Conservation (phyloP, 129 eudicot genomes). For the Saposhnikovia divaricata region DNA sequence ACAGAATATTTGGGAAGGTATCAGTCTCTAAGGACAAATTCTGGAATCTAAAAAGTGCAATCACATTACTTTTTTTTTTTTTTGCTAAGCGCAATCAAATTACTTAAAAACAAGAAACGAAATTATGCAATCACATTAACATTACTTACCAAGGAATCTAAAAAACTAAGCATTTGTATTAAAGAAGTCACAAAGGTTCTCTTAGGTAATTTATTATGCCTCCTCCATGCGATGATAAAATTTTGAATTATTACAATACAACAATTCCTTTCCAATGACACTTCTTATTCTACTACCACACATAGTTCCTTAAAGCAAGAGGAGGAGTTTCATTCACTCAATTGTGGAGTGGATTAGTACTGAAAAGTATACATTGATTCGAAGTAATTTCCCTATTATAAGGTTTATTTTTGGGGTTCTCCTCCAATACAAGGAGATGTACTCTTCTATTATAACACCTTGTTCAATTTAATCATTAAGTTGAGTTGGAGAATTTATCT, state of each 20-base stretch:
- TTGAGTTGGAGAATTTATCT: background rate
- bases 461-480: background rate
- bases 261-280: background rate
- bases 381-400: background rate
- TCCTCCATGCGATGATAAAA: background rate
- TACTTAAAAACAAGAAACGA: background rate
- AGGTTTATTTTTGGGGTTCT: background rate
- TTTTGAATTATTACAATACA: background rate
- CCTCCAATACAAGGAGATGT: background rate
- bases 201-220: background rate
- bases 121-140: background rate
- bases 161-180: background rate
- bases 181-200: conserved; percentile 1
- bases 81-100: too few species aligned
- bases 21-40: conserved; percentile 2
- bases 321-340: background rate
- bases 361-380: background rate
- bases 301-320: background rate
- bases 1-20: conserved; percentile 7
- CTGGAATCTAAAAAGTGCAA: conserved; percentile 8
- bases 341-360: background rate
- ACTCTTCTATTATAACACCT: background rate
- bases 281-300: background rate
- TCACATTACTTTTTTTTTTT: too few species aligned
- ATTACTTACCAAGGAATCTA: background rate